Percentiles rank a stretch among this genome's conserved stretches.
Conservation (phyloP, 352 stramenopile species). For the Phytophthora fragariaefolia region DNA sequence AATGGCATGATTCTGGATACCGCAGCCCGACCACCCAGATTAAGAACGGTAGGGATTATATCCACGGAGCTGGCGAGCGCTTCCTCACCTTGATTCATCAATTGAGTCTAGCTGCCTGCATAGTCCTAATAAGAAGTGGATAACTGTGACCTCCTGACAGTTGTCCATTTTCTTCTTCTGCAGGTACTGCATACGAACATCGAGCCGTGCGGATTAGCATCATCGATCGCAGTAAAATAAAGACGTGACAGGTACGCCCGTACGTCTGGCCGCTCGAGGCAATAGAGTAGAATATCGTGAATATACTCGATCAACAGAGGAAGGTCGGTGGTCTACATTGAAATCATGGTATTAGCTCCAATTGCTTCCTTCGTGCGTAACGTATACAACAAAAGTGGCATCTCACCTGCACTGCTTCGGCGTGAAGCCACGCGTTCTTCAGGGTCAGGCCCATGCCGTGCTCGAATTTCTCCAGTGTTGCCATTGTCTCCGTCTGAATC, state of each 20-base stretch:
- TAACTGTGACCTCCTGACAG: constrained; percentile 87
- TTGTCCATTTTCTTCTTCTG: constrained; percentile 77
- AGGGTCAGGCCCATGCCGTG: constrained; percentile 88
- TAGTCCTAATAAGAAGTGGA: constrained; percentile 87
- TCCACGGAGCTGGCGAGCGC: not conserved
- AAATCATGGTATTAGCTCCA: not conserved
- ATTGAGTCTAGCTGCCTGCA: constrained; percentile 87
- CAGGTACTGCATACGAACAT: constrained; percentile 61
- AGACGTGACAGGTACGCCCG: constrained; percentile 6
- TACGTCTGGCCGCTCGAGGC: constrained; percentile 72
- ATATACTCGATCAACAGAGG: constrained; percentile 91
- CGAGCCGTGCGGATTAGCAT: no score
- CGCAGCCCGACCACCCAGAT: not conserved
- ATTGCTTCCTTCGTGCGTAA: not conserved
- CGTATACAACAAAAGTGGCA: not conserved
- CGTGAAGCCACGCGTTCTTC: constrained; percentile 91
- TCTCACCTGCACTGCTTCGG: constrained; percentile 84
- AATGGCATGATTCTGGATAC: constrained; percentile 82
- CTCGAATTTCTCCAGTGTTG: constrained; percentile 86
- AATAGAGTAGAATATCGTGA: constrained; percentile 84
- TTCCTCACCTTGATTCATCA: constrained; percentile 72
- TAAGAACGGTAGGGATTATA: not conserved
- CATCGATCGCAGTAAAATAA: not conserved
- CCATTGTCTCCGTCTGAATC: constrained; percentile 52
- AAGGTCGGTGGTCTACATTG: constrained; percentile 84